phyloP scores from a whole-genome alignment of 1,284 basidiomycete species.

The Prillingera fragicola region DNA sequence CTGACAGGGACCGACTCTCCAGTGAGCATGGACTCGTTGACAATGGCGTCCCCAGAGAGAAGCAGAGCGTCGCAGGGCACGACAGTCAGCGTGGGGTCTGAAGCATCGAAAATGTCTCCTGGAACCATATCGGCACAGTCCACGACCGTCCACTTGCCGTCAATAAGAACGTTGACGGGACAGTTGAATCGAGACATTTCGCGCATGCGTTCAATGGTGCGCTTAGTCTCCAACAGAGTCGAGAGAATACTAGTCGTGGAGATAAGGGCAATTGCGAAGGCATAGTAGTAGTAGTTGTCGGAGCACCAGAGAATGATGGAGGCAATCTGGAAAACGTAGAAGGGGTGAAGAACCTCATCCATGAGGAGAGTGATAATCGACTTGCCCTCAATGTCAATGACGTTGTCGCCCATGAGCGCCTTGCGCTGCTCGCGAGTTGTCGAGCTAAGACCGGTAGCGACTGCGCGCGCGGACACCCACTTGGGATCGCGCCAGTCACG shows the following conservation, averaged over 20 bases:
- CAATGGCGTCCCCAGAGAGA: constrained; percentile 54
- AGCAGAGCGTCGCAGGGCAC: constrained; percentile 79
- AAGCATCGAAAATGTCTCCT: constrained; percentile 87
- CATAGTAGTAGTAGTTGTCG: constrained; percentile 96
- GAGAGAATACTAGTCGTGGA: constrained; percentile 78
- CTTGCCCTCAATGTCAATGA: constrained; percentile 89
- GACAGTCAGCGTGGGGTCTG: constrained; percentile 64
- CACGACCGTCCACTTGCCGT: constrained; percentile 65
- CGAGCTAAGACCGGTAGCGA: constrained; percentile 61
- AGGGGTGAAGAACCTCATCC: constrained; percentile 92
- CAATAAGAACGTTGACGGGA: constrained; percentile 64
- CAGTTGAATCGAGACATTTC: constrained; percentile 94
- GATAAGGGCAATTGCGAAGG: constrained; percentile 93
- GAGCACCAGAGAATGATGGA: constrained; percentile 90
- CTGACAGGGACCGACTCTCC: constrained; percentile 66
- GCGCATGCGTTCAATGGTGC: constrained; percentile 90
- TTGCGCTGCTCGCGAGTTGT: constrained; percentile 60
- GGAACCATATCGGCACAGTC: constrained; percentile 82
- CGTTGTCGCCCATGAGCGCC: constrained; percentile 76
- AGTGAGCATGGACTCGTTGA: constrained; percentile 80
- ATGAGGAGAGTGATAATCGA: constrained; percentile 73
- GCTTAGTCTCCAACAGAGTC: constrained; percentile 87
- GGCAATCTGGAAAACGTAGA: constrained; percentile 97
- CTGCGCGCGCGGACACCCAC: constrained; percentile 62
- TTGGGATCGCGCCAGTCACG: constrained; percentile 87